phyloP scores from a whole-genome alignment of 2,329 filamentous ascomycete genomes.

The Hypoxylon sp. region DNA sequence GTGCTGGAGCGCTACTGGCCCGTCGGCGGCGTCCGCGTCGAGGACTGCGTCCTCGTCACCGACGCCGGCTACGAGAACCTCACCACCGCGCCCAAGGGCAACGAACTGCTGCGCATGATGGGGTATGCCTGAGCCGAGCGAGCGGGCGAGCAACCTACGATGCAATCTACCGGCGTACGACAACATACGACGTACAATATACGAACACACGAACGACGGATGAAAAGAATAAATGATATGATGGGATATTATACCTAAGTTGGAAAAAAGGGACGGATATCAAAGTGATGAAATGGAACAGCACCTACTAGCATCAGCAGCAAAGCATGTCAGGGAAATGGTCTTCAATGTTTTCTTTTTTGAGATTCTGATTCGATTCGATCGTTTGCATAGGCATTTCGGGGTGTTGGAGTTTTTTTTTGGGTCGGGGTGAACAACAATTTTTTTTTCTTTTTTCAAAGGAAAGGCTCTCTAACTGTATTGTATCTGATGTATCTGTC shows the following conservation, averaged over 20 bases:
- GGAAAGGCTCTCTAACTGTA: not conserved
- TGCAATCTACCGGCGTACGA: not conserved
- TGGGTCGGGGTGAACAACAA: too few species aligned
- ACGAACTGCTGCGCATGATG: constrained; percentile 73
- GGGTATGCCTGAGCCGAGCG: constrained; percentile 28
- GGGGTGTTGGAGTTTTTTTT: not conserved
- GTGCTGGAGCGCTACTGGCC: constrained; percentile 77
- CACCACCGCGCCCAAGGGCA: constrained; percentile 81
- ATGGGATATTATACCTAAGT: too few species aligned
- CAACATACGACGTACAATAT: not conserved
- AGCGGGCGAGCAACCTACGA: not conserved
- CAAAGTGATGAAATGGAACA: not conserved
- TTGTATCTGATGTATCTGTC: constrained; percentile 13
- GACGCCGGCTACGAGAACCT: constrained; percentile 84
- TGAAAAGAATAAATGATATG: not conserved
- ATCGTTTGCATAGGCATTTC: not conserved
- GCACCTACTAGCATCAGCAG: too few species aligned
- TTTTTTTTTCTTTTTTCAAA: too few species aligned
- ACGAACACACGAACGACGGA: not conserved
- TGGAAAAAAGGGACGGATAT: not conserved
- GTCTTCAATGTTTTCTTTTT: too few species aligned
- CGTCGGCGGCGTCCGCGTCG: constrained; percentile 91
- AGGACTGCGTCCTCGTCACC: constrained; percentile 89
- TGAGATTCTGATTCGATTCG: not conserved
- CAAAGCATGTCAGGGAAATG: not conserved